Evolutionary conservation across 1,284 basidiomycete species (phyloP), one percentile per base, ranked within the genome.

Genomic region (Puccinia hordei): DNA sequence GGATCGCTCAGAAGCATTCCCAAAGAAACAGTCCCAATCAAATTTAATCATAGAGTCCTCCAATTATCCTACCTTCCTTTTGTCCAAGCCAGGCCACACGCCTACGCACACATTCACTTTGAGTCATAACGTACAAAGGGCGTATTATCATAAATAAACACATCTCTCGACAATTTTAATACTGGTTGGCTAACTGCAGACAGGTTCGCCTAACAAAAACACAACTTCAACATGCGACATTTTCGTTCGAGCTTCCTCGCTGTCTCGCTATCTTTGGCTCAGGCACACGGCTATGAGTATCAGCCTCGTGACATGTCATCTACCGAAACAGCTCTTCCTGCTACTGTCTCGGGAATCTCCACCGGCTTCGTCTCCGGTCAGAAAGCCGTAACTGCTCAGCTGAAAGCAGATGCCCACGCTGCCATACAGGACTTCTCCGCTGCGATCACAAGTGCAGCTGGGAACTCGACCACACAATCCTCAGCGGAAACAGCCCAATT

Each of bases 381-480:
- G 30, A 73, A 73, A 49, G 55, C 69, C 17, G 69, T 80, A 6
- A 65, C 59, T 35, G 49, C 57, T 35, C 78, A 80, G 24, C 6
- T 80, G 8, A 80, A 73, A 49, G 27, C 69, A n/a, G 78, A 80
- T 55, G 78, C 69, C 15, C 55, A 80, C 49, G 53, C 69, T 49
- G 78, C 71, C 27, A 73, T 80, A 4, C 33, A 63, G 15, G 57
- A 69, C 3, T 80, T 80, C 38, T 57, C 69, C 30, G 30, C 38
- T 41, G 68, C 57, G 8, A 53, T 80, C 44, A 71, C 66, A 30
- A 44, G 22, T 33, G 19, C 66, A 3, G 19, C 55, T 0, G 76
- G 76, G 2, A 79, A 69, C 41, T 79, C 76, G 24, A 72, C 76
- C 22, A 80, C 78, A 13, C 78, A 80, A 73, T 80, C 78, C n/a